Evolutionary conservation across 2,329 filamentous ascomycete species (phyloP).

Genomic region (Waltergamsia citrina): DNA sequence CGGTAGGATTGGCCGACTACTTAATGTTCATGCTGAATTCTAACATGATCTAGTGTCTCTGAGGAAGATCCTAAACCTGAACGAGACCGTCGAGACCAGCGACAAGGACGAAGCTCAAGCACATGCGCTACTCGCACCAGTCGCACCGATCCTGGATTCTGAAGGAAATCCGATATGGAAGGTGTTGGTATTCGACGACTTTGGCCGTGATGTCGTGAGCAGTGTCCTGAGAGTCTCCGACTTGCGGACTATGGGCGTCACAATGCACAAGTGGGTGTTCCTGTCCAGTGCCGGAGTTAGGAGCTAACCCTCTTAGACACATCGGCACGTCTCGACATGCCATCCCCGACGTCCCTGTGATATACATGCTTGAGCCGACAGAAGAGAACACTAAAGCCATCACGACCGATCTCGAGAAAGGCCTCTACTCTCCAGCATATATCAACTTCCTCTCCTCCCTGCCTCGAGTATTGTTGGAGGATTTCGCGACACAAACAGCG

Average conservation of each 20-base stretch:
- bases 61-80: slow-evolving; percentile 92
- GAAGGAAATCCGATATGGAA: slow-evolving; percentile 97
- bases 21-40: background rate
- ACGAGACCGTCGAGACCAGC: slow-evolving; percentile 57
- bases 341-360: slow-evolving; percentile 91
- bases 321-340: slow-evolving; percentile 74
- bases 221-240: slow-evolving; percentile 93
- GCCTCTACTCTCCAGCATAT: slow-evolving; percentile 86
- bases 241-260: slow-evolving; percentile 86
- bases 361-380: slow-evolving; percentile 92
- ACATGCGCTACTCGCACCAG: slow-evolving; percentile 56
- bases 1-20: slow-evolving; percentile 18
- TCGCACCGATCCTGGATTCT: slow-evolving; percentile 72
- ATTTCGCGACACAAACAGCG: slow-evolving; percentile 85
- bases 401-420: slow-evolving; percentile 75
- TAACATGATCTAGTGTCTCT: slow-evolving; percentile 58
- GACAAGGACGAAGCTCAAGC: slow-evolving; percentile 53
- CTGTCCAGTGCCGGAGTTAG: background rate
- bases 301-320: slow-evolving; percentile 46
- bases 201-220: slow-evolving; percentile 90
- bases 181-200: slow-evolving; percentile 87
- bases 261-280: slow-evolving; percentile 71
- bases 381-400: slow-evolving; percentile 72
- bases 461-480: slow-evolving; percentile 81
- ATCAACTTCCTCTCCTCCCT: slow-evolving; percentile 96